Base-by-base conservation (phyloP, 108 stramenopile genomes). In the Skeletonema marinoi region DNA sequence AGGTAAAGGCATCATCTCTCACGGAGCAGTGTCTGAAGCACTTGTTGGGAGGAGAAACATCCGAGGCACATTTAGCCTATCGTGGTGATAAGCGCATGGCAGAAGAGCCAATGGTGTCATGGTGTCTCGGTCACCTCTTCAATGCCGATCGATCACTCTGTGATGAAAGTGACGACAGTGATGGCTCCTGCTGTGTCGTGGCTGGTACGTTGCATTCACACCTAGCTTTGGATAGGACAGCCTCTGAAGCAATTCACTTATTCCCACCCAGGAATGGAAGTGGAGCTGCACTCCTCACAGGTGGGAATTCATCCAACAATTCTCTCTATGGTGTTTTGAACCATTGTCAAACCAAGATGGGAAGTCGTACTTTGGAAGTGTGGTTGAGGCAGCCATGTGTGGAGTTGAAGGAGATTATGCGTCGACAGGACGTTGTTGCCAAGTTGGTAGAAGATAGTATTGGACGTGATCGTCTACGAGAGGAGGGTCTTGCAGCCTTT, bases 361-460 rank as follows among this genome's bases (percentile, higher is more conserved):
- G 92, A 5, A 85, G 85, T 67, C 73, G 77, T 2, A 75, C 72
- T 36, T 63, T 96, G 63, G 82, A 90, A 70, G 75, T 86, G 32
- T 94, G 96, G 96, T 66, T 94, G 36, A 76, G 88, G n/a, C 91
- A 93, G 70, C 96, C 96, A 32, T 68, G 91, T 42, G 87, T 93
- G 30, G 71, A 90, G 14, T 72, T 90, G 50, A 60, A 33, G 1
- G 70, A 66, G 30, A 89, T 96, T 51, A 21, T 68, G 61, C 58
- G 72, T 21, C 87, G 96, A 56, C 96, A 96, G 46, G 74, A 88
- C 68, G 89, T 88, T 14, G 91, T 96, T n/a, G 80, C 70, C 12
- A 29, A 31, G 8, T 71, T 94, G 71, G 84, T 96, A n/a, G 74
- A 85, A 19, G 70, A 87, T 64, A 75, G 80, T 4, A 68, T 91